Evolutionary conservation across 2,329 filamentous ascomycete genomes (phyloP).

Genomic region (Neurospora crassa): DNA sequence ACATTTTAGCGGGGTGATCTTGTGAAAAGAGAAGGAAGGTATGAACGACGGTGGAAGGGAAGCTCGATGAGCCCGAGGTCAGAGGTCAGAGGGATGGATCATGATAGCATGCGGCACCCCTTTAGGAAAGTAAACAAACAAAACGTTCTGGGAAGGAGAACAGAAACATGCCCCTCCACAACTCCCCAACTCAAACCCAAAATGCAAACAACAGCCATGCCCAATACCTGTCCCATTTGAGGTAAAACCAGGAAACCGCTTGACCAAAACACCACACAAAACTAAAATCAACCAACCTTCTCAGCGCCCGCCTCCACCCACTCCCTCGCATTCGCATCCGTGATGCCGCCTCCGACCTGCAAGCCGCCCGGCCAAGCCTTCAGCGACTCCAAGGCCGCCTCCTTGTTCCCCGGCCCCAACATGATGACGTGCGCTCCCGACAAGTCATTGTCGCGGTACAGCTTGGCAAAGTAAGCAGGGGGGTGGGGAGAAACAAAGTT

Average conservation of each 20-base stretch:
- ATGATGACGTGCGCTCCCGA: conserved; percentile 90
- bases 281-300: conserved; percentile 50
- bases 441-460: conserved; percentile 70
- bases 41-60: not conserved
- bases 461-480: conserved; percentile 66
- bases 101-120: not conserved
- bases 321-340: conserved; percentile 66
- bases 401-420: conserved; percentile 81
- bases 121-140: not conserved
- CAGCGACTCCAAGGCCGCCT: conserved; percentile 69
- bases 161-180: not conserved
- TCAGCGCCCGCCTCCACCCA: conserved; percentile 87
- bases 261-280: not conserved
- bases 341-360: conserved; percentile 93
- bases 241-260: not conserved
- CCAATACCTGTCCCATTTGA: not conserved
- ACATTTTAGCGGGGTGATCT: not conserved
- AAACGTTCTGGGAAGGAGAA: not conserved
- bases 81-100: not conserved
- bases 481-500: conserved; percentile 87
- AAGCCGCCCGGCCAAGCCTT: conserved; percentile 68
- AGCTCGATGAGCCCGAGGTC: not conserved
- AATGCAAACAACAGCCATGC: not conserved
- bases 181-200: not conserved
- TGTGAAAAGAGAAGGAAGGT: not conserved